Percentiles rank a stretch among this genome's conserved stretches.
Conservation (phyloP, 2,329 filamentous ascomycete genomes). For the Xylaria sp. region DNA sequence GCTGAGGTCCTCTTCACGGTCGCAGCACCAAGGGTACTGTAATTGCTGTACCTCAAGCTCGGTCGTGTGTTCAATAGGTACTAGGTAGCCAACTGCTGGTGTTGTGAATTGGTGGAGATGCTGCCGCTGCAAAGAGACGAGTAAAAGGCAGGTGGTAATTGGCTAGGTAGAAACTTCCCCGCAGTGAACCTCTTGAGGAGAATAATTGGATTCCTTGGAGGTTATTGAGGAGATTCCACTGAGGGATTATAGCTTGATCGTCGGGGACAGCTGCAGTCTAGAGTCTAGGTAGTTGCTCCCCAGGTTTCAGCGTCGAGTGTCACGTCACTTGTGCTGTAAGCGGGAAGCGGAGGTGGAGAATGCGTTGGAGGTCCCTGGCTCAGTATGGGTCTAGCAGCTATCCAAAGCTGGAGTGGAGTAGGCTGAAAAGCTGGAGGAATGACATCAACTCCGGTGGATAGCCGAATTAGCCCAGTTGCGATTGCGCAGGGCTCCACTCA, state of each 20-base stretch:
- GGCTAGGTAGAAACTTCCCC: slow-evolving; percentile 1
- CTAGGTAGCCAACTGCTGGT: background rate
- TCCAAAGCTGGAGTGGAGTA: slow-evolving; percentile 6
- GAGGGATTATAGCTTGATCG: slow-evolving; percentile 33
- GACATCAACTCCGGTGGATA: slow-evolving; percentile 31
- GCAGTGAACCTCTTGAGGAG: background rate
- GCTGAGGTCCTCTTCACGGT: slow-evolving; percentile 3
- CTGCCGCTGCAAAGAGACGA: background rate
- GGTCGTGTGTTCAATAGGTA: slow-evolving; percentile 8
- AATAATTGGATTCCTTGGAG: slow-evolving; percentile 6
- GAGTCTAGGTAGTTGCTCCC: slow-evolving; percentile 36
- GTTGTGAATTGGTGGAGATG: background rate
- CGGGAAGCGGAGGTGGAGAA: slow-evolving; percentile 32
- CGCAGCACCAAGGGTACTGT: background rate
- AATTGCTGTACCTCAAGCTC: slow-evolving; percentile 9
- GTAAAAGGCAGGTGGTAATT: slow-evolving; percentile 22
- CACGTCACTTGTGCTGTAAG: slow-evolving; percentile 23
- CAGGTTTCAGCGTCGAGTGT: slow-evolving; percentile 40
- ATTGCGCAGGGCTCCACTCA: slow-evolving; percentile 11
- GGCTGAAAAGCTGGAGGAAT: slow-evolving; percentile 22
- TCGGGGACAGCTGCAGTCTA: background rate
- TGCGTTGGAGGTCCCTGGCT: slow-evolving; percentile 21
- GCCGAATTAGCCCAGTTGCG: background rate
- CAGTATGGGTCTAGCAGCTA: background rate
- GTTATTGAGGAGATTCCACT: slow-evolving; percentile 12